phyloP scores from a whole-genome alignment of 148 eudicot genomes.

The Rhododendron ferrugineum region DNA sequence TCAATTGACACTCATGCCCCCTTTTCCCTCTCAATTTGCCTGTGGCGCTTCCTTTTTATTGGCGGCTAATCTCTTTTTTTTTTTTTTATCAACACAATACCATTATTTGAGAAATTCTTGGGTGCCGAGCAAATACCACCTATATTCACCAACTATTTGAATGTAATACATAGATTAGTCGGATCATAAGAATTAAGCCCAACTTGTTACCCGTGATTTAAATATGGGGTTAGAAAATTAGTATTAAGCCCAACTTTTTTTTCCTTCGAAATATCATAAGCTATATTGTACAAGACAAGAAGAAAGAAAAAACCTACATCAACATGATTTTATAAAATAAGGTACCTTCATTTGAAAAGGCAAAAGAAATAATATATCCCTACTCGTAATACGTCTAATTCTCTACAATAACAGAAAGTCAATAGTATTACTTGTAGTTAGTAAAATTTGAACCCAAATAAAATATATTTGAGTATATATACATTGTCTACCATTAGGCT shows the following conservation, averaged over 20 bases:
- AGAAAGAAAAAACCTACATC: background rate
- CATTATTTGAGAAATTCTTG: background rate
- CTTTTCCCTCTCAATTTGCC: background rate
- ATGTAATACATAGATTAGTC: too few species aligned
- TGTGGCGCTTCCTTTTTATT: background rate
- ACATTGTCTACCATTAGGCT: too few species aligned
- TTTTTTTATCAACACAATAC: background rate
- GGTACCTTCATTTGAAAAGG: background rate
- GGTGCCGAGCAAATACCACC: too few species aligned
- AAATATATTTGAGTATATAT: too few species aligned
- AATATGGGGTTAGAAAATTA: background rate
- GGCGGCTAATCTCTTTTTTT: background rate
- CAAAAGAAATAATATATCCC: too few species aligned
- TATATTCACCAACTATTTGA: too few species aligned
- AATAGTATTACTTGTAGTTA: too few species aligned
- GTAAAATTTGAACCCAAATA: too few species aligned
- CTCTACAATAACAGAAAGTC: background rate
- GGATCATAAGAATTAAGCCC: too few species aligned
- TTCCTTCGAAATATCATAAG: background rate
- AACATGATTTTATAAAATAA: background rate
- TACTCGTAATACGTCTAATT: background rate
- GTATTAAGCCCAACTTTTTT: background rate
- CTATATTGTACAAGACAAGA: background rate
- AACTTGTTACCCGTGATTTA: too few species aligned
- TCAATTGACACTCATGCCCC: conserved; percentile 12